These are phyloP conservation scores for Penicillium antarcticum DNA, from an alignment of 495 filamentous ascomycete genomes.

Conservation along the genomic window DNA sequence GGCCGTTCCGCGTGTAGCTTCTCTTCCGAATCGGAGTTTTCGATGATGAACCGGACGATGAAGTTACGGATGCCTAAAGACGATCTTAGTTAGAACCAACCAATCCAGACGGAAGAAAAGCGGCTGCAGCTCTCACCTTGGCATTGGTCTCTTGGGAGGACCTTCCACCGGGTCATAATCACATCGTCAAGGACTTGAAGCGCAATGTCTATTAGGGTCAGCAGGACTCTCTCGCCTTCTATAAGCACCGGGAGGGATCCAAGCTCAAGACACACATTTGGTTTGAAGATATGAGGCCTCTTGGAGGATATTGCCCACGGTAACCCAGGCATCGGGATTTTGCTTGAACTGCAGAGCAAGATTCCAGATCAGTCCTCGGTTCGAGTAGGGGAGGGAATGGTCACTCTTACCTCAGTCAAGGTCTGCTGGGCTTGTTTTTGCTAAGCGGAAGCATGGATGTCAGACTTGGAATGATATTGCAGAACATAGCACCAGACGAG, in stretches of 20 bases:
- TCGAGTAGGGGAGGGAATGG: not conserved
- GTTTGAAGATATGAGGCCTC: constrained; percentile 89
- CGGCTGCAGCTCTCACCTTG: constrained; percentile 53
- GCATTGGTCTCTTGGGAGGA: constrained; percentile 91
- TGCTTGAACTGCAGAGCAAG: constrained; percentile 79
- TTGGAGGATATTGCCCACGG: constrained; percentile 93
- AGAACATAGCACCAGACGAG: not conserved
- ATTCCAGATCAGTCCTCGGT: not conserved
- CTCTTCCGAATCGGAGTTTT: constrained; percentile 84
- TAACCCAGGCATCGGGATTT: constrained; percentile 94
- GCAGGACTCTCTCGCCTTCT: constrained; percentile 20
- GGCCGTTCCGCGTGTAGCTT: constrained; percentile 75
- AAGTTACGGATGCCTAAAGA: constrained; percentile 90
- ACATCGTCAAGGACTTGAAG: constrained; percentile 97
- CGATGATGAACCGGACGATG: constrained; percentile 95
- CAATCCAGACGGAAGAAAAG: not conserved
- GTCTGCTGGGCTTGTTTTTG: constrained; percentile 96
- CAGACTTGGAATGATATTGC: constrained; percentile 7
- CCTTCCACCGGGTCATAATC: constrained; percentile 99
- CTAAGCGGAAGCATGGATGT: constrained; percentile 46
- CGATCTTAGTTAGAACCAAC: not conserved
- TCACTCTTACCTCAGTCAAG: constrained; percentile 77
- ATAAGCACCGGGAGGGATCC: no score
- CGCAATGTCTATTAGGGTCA: constrained; percentile 72
- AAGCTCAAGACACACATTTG: constrained; percentile 67